phyloP scores from a whole-genome alignment of 768 basidiomycete species.

The Mycena sanguinolenta region DNA sequence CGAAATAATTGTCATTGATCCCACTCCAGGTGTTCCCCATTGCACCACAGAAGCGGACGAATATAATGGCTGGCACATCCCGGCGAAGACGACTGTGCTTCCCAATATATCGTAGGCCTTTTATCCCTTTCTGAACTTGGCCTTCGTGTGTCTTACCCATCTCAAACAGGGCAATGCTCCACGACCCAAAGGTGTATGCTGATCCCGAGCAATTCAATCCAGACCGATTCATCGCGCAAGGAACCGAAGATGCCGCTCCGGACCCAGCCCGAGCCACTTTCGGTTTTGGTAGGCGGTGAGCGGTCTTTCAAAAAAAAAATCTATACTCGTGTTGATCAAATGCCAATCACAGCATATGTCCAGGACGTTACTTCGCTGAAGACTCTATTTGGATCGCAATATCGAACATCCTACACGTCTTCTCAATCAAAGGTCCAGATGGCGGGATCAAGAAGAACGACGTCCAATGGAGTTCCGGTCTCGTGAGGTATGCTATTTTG shows the following conservation, averaged over 20 bases:
- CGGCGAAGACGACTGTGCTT: slow-evolving; percentile 17
- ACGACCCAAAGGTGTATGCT: slow-evolving; percentile 9
- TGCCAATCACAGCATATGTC: slow-evolving; percentile 10
- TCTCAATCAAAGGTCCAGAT: background rate
- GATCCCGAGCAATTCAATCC: slow-evolving; percentile 18
- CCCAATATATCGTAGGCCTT: slow-evolving; percentile 17
- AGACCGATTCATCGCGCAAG: slow-evolving; percentile 10
- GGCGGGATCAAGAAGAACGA: background rate
- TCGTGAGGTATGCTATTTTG: slow-evolving; percentile 16
- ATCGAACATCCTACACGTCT: slow-evolving; percentile 6
- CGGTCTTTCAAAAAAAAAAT: too few relatives aligned
- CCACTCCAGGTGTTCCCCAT: slow-evolving; percentile 19
- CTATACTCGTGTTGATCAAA: background rate
- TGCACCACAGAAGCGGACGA: slow-evolving; percentile 19
- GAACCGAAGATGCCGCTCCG: background rate
- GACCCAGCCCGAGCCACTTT: slow-evolving; percentile 23
- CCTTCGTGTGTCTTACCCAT: background rate
- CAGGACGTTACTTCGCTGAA: slow-evolving; percentile 13
- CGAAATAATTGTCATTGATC: slow-evolving; percentile 2
- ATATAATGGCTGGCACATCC: slow-evolving; percentile 3
- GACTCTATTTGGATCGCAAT: slow-evolving; percentile 23
- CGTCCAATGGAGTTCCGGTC: slow-evolving; percentile 20
- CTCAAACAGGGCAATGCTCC: slow-evolving; percentile 19
- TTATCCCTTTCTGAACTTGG: background rate
- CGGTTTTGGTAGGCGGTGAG: slow-evolving; percentile 22